These are phyloP conservation scores for Litchi chinensis DNA, from an alignment of 345 rosid genomes.

Conservation along the genomic window DNA sequence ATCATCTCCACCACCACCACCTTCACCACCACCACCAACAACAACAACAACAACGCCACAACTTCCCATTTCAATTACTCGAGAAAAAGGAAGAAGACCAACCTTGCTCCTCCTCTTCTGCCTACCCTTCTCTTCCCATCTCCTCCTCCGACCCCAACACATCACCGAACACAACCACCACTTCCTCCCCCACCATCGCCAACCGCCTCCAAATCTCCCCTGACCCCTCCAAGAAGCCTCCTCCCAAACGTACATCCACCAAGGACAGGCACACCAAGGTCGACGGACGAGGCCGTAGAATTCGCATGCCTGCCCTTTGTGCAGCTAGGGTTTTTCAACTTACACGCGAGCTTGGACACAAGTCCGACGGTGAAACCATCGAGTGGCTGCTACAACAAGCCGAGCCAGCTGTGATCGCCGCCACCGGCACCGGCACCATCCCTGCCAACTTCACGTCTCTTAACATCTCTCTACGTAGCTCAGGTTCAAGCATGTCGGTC, in stretches of 20 bases:
- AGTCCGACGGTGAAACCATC: slow-evolving; percentile 93
- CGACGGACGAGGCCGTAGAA: slow-evolving; percentile 93
- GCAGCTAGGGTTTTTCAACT: slow-evolving; percentile 99
- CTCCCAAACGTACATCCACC: slow-evolving; percentile 82
- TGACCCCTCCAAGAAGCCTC: slow-evolving; percentile 59
- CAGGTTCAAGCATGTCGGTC: slow-evolving; percentile 86
- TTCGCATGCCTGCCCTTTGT: slow-evolving; percentile 99
- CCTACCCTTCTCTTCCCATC: slow-evolving; percentile 53
- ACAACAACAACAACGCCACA: slow-evolving; percentile 55
- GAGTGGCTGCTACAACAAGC: slow-evolving; percentile 99
- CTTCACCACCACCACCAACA: slow-evolving; percentile 50
- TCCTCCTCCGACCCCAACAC: slow-evolving; percentile 26
- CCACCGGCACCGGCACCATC: slow-evolving; percentile 97
- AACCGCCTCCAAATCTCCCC: slow-evolving; percentile 37
- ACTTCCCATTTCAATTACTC: slow-evolving; percentile 80
- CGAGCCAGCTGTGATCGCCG: slow-evolving; percentile 94
- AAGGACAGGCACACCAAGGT: slow-evolving; percentile 97
- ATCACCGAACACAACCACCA: slow-evolving; percentile 20
- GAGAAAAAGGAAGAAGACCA: slow-evolving; percentile 76
- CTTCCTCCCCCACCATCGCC: background rate
- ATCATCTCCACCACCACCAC: slow-evolving; percentile 45
- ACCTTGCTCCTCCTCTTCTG: slow-evolving; percentile 59
- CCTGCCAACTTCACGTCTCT: slow-evolving; percentile 95
- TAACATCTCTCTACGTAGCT: slow-evolving; percentile 87
- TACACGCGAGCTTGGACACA: slow-evolving; percentile 90